Evolutionary conservation across 75 land plant genomes (phyloP).

Genomic region (Selaginella tamariscina): DNA sequence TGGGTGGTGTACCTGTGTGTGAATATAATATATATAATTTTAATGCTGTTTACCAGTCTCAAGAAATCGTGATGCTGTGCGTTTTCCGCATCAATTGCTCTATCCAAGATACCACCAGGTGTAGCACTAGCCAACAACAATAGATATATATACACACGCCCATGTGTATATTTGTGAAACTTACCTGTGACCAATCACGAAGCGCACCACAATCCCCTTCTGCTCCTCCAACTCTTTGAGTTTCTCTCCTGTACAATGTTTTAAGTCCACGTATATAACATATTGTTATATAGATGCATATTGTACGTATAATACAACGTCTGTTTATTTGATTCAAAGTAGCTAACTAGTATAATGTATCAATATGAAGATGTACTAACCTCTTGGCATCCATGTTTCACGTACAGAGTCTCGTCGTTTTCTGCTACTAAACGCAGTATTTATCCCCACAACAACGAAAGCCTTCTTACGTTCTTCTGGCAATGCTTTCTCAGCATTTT

Average conservation of each 20-base stretch:
- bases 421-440: constrained; percentile 6
- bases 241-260: constrained; percentile 1
- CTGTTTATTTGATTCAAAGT: not conserved
- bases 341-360: too few relatives aligned
- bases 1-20: too few relatives aligned
- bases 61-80: constrained; percentile 10
- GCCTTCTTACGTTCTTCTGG: not conserved
- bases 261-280: too few relatives aligned
- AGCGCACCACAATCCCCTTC: constrained; percentile 6
- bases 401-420: constrained; percentile 5
- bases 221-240: constrained; percentile 4
- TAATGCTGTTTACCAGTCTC: constrained; percentile 10
- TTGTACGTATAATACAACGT: not conserved
- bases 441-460: not conserved
- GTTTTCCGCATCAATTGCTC: constrained; percentile 8
- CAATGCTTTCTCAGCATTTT: not conserved
- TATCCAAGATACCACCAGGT: constrained; percentile 5
- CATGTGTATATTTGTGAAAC: not conserved
- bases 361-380: too few relatives aligned
- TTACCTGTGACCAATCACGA: constrained; percentile 9
- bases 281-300: too few relatives aligned
- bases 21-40: not conserved
- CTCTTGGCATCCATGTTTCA: constrained; percentile 12
- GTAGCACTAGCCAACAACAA: constrained; percentile 8
- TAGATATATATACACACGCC: not conserved